A percentile compares a stretch with the other conserved stretches of the same genome.
Conservation (phyloP, 2,329 filamentous ascomycete genomes). For the Stromatinia cepivora region DNA sequence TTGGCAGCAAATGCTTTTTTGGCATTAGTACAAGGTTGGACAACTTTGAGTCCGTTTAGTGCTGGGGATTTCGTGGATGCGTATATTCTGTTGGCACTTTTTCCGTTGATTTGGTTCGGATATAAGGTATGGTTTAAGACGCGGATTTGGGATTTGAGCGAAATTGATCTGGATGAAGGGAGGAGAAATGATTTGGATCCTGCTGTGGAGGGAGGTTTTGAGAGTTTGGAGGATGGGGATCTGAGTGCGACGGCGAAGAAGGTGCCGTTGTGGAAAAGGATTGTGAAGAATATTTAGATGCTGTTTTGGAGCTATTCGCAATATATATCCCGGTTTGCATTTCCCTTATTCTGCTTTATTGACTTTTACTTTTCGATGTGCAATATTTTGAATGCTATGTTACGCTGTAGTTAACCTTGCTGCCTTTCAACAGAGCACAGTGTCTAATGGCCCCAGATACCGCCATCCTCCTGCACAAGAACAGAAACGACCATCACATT, state of each 20-base stretch:
- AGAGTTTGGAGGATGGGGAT: background rate
- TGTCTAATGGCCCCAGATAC: background rate
- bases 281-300: constrained; percentile 14
- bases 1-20: constrained; percentile 59
- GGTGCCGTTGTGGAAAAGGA: constrained; percentile 20
- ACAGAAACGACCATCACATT: too few relatives aligned
- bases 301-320: background rate
- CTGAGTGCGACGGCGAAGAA: background rate
- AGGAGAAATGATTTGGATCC: constrained; percentile 43
- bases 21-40: constrained; percentile 62
- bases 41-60: constrained; percentile 57
- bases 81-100: constrained; percentile 61
- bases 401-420: background rate
- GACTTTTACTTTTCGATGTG: background rate
- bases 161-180: constrained; percentile 59
- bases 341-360: background rate
- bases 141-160: constrained; percentile 49
- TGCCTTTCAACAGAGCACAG: background rate
- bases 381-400: background rate
- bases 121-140: constrained; percentile 59
- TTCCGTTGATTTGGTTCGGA: constrained; percentile 55
- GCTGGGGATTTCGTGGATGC: constrained; percentile 62
- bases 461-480: too few relatives aligned
- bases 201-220: background rate
- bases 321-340: background rate